Evolutionary conservation across 768 basidiomycete species (phyloP).

Genomic region (Porpolomopsis calyptriformis): DNA sequence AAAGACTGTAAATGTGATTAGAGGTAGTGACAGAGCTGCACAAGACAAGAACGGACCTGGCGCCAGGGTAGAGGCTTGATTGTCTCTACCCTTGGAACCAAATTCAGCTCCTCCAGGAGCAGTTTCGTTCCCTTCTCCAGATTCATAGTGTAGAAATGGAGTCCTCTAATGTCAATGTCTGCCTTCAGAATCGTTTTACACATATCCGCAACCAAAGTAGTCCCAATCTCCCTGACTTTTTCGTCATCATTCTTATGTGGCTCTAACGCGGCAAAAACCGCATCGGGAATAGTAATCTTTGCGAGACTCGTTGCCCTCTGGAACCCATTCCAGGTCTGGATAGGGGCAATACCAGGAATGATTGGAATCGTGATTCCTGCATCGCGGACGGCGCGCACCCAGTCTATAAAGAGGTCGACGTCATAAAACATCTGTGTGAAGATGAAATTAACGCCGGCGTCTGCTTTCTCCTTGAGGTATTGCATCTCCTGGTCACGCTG

Average conservation of each 20-base stretch:
- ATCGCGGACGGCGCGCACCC: conserved; percentile 75
- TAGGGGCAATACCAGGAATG: conserved; percentile 89
- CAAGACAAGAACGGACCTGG: conserved; percentile 43
- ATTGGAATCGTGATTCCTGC: conserved; percentile 86
- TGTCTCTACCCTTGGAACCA: conserved; percentile 81
- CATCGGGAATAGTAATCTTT: conserved; percentile 68
- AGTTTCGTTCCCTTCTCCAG: conserved; percentile 91
- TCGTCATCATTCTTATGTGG: conserved; percentile 89
- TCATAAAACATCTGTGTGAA: conserved; percentile 99
- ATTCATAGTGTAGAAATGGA: conserved; percentile 98
- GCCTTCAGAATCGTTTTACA: conserved; percentile 77
- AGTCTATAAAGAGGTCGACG: conserved; percentile 78
- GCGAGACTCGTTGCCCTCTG: conserved; percentile 70
- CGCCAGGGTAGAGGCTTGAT: conserved; percentile 97
- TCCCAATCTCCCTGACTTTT: conserved; percentile 85
- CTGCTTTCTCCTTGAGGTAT: conserved; percentile 84
- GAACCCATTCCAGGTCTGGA: conserved; percentile 96
- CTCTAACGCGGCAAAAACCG: conserved; percentile 64
- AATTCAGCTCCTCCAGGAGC: conserved; percentile 83
- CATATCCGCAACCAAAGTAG: conserved; percentile 91
- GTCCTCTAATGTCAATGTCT: conserved; percentile 72
- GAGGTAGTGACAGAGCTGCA: not conserved
- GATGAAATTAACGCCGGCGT: conserved; percentile 84
- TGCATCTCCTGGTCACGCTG: conserved; percentile 70
- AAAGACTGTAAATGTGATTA: conserved; percentile 47